These are phyloP conservation scores for Medicago ruthenica DNA, from an alignment of 306 rosid genomes.

Conservation along the genomic window DNA sequence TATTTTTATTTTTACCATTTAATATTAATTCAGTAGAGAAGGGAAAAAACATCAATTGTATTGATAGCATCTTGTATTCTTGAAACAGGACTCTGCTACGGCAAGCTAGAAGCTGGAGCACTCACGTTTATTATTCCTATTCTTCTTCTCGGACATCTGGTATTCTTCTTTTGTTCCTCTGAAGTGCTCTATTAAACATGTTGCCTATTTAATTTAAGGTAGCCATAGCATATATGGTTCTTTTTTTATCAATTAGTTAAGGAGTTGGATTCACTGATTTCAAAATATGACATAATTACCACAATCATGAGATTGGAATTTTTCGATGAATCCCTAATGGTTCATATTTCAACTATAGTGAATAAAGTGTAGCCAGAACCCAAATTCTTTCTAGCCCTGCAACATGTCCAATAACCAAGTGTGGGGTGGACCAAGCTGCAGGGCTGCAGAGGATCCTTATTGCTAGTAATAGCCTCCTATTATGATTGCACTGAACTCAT, in stretches of 20 bases:
- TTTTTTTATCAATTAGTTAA: neutral
- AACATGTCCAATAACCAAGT: neutral
- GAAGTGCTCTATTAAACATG: constrained; percentile 8
- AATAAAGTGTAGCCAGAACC: neutral
- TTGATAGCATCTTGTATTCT: constrained; percentile 36
- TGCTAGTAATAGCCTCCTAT: neutral
- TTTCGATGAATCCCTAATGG: neutral
- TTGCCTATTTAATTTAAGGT: constrained; percentile 1
- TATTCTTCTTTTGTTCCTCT: constrained; percentile 46
- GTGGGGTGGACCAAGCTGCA: neutral
- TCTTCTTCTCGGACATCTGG: constrained; percentile 90
- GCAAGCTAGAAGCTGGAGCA: constrained; percentile 89
- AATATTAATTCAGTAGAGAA: neutral
- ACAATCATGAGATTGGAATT: neutral
- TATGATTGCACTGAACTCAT: neutral
- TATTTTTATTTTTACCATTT: constrained; percentile 4
- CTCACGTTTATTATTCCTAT: constrained; percentile 77
- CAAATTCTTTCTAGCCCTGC: neutral
- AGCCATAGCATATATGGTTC: constrained; percentile 12
- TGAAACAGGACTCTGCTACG: constrained; percentile 88
- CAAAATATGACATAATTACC: neutral
- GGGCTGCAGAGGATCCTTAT: neutral
- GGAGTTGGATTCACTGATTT: neutral
- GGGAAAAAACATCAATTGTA: constrained; percentile 17
- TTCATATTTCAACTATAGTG: constrained; percentile 5